Percentiles rank a stretch among this genome's conserved stretches.
Conservation (phyloP, 164 flowering plant species). For the Vitis amurensis region DNA sequence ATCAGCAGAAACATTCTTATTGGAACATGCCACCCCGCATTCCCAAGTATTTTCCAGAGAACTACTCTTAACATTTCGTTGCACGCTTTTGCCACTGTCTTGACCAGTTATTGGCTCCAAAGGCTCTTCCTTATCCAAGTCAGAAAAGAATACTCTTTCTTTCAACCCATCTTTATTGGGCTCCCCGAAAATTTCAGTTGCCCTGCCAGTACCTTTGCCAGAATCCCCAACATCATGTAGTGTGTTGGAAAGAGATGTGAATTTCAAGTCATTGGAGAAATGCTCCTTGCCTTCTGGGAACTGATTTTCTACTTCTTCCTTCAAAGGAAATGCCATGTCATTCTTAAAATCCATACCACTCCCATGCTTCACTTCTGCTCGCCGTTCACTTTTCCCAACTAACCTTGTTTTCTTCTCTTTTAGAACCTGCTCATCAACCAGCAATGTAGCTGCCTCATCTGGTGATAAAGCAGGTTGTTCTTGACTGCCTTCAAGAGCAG, state of each 20-base stretch:
- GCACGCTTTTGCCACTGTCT: slow-evolving; percentile 22
- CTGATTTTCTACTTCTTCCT: slow-evolving; percentile 37
- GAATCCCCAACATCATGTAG: slow-evolving; percentile 14
- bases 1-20: slow-evolving; percentile 14
- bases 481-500: slow-evolving; percentile 8
- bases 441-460: slow-evolving; percentile 12
- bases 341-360: slow-evolving; percentile 23
- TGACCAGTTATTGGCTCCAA: slow-evolving; percentile 24
- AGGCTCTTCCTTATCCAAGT: slow-evolving; percentile 24
- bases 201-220: slow-evolving; percentile 13
- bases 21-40: slow-evolving; percentile 10
- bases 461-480: slow-evolving; percentile 7
- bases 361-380: slow-evolving; percentile 19
- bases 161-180: slow-evolving; percentile 16
- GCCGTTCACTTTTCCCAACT: slow-evolving; percentile 21
- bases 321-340: slow-evolving; percentile 7
- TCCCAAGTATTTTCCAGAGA: slow-evolving; percentile 21
- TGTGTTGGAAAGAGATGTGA: slow-evolving; percentile 7
- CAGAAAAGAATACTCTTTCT: slow-evolving; percentile 19
- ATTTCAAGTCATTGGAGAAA: slow-evolving; percentile 10
- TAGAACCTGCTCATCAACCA: slow-evolving; percentile 18
- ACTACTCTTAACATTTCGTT: slow-evolving; percentile 21
- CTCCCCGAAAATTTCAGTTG: slow-evolving; percentile 18
- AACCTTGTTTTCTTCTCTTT: slow-evolving; percentile 35
- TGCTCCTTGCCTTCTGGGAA: slow-evolving; percentile 9